Conservation (phyloP, 1,284 basidiomycete genomes). For the Rhodotorula sp. region DNA sequence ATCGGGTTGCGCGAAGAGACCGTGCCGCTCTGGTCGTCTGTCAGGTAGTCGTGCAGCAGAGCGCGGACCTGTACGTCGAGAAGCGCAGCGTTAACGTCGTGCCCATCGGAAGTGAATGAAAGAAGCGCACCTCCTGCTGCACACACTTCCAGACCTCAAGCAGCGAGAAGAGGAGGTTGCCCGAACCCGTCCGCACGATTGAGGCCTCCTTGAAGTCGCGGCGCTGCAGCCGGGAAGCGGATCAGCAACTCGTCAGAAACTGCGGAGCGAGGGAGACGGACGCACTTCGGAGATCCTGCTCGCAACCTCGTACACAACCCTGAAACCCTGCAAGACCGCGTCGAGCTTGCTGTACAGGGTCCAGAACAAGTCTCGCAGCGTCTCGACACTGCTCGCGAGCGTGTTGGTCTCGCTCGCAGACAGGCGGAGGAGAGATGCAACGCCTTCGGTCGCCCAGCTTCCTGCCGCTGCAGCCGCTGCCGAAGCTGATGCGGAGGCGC, state of each 20-base stretch:
- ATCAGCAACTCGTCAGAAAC: not conserved
- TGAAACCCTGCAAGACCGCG: conserved; percentile 88
- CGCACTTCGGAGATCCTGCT: conserved; percentile 80
- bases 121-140: conserved; percentile 70
- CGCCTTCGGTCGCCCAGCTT: conserved; percentile 20
- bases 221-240: conserved; percentile 56
- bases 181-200: conserved; percentile 65
- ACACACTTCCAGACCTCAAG: conserved; percentile 89
- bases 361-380: conserved; percentile 93
- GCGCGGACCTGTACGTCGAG: conserved; percentile 64
- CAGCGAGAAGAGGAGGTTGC: conserved; percentile 64
- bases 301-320: conserved; percentile 87
- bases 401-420: conserved; percentile 71
- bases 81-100: not conserved
- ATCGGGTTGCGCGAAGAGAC: conserved; percentile 78
- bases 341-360: conserved; percentile 95
- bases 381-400: conserved; percentile 69
- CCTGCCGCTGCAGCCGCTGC: not conserved
- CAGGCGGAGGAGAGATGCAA: conserved; percentile 58
- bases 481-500: not conserved
- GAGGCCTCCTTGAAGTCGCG: conserved; percentile 82
- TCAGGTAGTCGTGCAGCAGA: conserved; percentile 86
- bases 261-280: conserved; percentile 28
- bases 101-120: not conserved
- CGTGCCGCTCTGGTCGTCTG: conserved; percentile 77